Evolutionary conservation across 2,329 filamentous ascomycete species (phyloP), one percentile per base, ranked within the genome.

Genomic region (Leptographium galeiforme): DNA sequence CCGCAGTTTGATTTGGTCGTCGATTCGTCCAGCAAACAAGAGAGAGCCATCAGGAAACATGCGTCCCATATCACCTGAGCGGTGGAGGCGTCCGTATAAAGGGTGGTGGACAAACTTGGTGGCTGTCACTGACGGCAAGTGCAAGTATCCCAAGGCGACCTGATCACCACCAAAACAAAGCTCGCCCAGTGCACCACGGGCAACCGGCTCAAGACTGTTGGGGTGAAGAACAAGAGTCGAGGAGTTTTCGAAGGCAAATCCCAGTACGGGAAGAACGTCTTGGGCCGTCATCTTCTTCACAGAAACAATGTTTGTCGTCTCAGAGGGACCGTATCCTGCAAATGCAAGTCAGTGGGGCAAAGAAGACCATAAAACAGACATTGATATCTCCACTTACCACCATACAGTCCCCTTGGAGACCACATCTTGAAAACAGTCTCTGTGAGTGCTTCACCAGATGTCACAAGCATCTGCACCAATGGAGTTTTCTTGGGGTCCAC

Each of bases 281-380:
- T 70, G 67, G 0, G 60, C 58, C 0, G 70, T 66, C 63, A 91
- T 81, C 41, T 76, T 72, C 56, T 82, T 83, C 10, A 91, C 77
- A 0, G 85, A 89, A 67, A 87, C 94, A 19, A 95, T 89, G 59
- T 95, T 94, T 1, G 88, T 94, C 0, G 85, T 89, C 65, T 94
- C 89, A 0, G 85, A 88, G 0, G 89, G 87, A 0, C 88, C 88
- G 57, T 95, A 95, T 0, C 82, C 55, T 54, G 25, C 18, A 7
- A 7, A 19, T 11, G 39, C 13, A 5, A 30, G 19, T 19, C 14
- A 33, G 14, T 10, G 11, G 44, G 30, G 11, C 8, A 18, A 18
- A 34, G 18, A 14, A 10, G 44, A 18, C 41, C 40, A 25, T 16
- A 6, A 41, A 18, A 41, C 14, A 30, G 10, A 30, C 4, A 33